phyloP scores from a whole-genome alignment of 116 monocot genomes.

The Zostera marina region DNA sequence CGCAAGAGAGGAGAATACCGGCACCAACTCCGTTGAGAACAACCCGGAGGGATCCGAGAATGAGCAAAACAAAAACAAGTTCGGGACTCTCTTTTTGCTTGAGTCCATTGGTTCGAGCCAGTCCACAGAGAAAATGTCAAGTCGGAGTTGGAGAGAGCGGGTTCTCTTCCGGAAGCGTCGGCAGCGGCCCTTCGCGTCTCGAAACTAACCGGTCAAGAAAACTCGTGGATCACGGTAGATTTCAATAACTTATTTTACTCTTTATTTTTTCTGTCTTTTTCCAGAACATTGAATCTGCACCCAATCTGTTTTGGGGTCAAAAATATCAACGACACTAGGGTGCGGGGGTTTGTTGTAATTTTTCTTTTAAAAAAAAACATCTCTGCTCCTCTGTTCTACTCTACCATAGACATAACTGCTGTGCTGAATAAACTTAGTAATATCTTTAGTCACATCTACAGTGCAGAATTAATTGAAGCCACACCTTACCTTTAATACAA shows the following conservation, averaged over 20 bases:
- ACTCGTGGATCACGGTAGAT: slow-evolving; percentile 30
- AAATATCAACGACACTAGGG: no score
- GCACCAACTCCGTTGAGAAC: slow-evolving; percentile 25
- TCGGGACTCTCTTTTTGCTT: slow-evolving; percentile 34
- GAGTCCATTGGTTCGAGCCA: slow-evolving; percentile 36
- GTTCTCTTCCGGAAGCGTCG: slow-evolving; percentile 7
- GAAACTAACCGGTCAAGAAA: slow-evolving; percentile 30
- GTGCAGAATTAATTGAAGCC: no score
- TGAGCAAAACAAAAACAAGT: not conserved
- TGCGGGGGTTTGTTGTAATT: no score
- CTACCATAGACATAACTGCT: no score
- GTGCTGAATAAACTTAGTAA: no score
- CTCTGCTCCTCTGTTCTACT: no score
- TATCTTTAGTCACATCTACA: no score
- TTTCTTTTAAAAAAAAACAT: no score
- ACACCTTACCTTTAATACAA: no score
- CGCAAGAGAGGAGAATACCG: slow-evolving; percentile 14
- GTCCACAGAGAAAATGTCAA: slow-evolving; percentile 12
- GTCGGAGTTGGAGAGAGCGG: slow-evolving; percentile 17
- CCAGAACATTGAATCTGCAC: no score
- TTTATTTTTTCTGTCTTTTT: no score
- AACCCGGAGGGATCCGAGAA: not conserved
- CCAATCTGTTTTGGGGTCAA: no score
- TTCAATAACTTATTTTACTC: slow-evolving; percentile 17
- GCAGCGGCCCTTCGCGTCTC: not conserved